Base-by-base conservation (phyloP, 106 monocot species). In the Acanthochlamys bracteata region DNA sequence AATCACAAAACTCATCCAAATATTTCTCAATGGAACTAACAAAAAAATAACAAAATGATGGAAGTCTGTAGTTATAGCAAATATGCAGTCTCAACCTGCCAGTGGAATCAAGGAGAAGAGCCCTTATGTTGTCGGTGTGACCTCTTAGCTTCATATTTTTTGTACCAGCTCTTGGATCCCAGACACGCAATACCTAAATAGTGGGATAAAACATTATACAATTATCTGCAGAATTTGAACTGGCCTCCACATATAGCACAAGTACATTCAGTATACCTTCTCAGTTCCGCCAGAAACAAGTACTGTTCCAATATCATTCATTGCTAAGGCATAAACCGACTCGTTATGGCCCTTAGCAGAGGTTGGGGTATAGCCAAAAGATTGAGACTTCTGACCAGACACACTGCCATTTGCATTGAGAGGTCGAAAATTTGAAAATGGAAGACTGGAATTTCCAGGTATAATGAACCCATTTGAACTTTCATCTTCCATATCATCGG, bases 231-330 rank as follows among this genome's bases (percentile, higher is more conserved):
- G 49, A 17, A 49, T 49, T 49, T 49, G 49, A 17, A 49, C 49
- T 49, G 49, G 3, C 9, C 12, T 14, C 49, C 49, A 49, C 17
- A 17, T 17, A 49, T 17, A 17, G 17, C 17, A 49, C 49, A 12
- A 21, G 53, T 62, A 61, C 26, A 7, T 7, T 43, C 27, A 66
- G 25, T 13, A 23, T 69, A 80, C 95, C 85, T 98, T 98, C 72
- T 98, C 96, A 39, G 91, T 98, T 66, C 96, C 96, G 49, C 96
- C 96, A 76, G 96, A 98, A 53, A 92, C 91, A 68, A 98, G 88
- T 67, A 91, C 42, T 25, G 71, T 92, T 57, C 96, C 96, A 51
- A 61, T 79, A 61, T 91, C 88, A 81, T 88, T 98, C 96, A 98
- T 98, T 60, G 87, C 91, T 40, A 98, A 71, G 16, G 96, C 91